These are phyloP conservation scores for Fusarium napiforme DNA, from an alignment of 2,329 filamentous ascomycete genomes.

Conservation along the genomic window DNA sequence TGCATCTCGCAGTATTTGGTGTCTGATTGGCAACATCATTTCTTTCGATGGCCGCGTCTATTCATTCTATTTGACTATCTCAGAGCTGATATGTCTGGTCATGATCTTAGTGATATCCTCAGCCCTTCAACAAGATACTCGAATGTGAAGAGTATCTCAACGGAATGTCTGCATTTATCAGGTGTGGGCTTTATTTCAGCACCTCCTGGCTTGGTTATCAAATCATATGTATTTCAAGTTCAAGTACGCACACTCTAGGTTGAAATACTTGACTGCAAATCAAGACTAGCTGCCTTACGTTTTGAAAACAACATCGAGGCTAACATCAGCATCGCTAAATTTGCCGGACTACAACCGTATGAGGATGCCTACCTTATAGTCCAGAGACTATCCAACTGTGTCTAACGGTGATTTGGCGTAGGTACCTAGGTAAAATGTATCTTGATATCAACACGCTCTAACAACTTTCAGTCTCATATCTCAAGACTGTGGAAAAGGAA, in stretches of 20 bases:
- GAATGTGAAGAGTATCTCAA: background rate
- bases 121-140: background rate
- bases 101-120: background rate
- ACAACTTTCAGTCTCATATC: too few species aligned
- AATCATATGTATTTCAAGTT: background rate
- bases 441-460: background rate
- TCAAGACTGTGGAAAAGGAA: background rate
- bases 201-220: background rate
- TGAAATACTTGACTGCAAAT: background rate
- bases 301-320: background rate
- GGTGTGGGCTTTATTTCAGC: background rate
- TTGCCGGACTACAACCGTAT: background rate
- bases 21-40: background rate
- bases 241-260: background rate
- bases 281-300: background rate
- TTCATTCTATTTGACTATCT: background rate
- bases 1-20: too few species aligned
- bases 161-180: background rate
- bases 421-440: background rate
- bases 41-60: too few species aligned
- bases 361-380: background rate
- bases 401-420: background rate
- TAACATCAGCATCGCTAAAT: background rate
- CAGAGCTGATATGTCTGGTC: background rate
- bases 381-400: background rate